phyloP scores from a whole-genome alignment of 2,329 filamentous ascomycete genomes.

The Nigrograna mackinnonii region DNA sequence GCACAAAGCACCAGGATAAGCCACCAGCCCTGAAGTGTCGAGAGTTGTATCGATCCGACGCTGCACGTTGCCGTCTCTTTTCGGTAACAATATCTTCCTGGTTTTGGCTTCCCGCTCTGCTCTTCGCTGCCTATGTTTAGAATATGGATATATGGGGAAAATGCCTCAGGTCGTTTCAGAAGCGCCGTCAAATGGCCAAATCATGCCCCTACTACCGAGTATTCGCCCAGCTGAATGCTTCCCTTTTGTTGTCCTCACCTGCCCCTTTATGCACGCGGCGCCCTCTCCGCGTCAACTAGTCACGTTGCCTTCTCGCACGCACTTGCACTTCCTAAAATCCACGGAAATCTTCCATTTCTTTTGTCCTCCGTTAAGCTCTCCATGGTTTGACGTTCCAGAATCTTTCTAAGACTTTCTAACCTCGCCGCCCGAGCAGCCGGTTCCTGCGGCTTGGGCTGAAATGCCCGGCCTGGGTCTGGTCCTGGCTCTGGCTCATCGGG shows the following conservation, averaged over 20 bases:
- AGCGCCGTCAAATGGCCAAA: slow-evolving; percentile 12
- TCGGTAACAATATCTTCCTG: too few species aligned
- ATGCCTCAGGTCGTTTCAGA: slow-evolving; percentile 23
- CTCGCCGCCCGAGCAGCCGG: slow-evolving; percentile 3
- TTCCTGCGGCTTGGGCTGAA: slow-evolving; percentile 10
- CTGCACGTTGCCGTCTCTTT: too few species aligned
- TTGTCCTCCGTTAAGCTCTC: too few species aligned
- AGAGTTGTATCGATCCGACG: too few species aligned
- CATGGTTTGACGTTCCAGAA: slow-evolving; percentile 9
- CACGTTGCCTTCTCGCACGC: neutral
- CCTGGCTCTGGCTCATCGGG: slow-evolving; percentile 1
- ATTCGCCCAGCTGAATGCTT: slow-evolving; percentile 10
- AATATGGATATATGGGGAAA: too few species aligned
- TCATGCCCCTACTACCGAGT: slow-evolving; percentile 12
- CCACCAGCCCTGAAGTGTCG: too few species aligned
- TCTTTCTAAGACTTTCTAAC: slow-evolving; percentile 3
- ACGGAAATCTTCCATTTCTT: too few species aligned
- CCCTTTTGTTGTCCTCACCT: slow-evolving; percentile 9
- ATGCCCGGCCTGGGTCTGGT: neutral
- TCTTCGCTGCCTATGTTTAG: too few species aligned
- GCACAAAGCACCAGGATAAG: too few species aligned
- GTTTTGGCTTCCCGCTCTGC: too few species aligned
- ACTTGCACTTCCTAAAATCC: neutral
- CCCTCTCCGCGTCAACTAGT: neutral
- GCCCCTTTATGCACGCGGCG: slow-evolving; percentile 19